Evolutionary conservation across 2,329 filamentous ascomycete species (phyloP), one percentile per base, ranked within the genome.

Genomic region (Alternaria postmessia): DNA sequence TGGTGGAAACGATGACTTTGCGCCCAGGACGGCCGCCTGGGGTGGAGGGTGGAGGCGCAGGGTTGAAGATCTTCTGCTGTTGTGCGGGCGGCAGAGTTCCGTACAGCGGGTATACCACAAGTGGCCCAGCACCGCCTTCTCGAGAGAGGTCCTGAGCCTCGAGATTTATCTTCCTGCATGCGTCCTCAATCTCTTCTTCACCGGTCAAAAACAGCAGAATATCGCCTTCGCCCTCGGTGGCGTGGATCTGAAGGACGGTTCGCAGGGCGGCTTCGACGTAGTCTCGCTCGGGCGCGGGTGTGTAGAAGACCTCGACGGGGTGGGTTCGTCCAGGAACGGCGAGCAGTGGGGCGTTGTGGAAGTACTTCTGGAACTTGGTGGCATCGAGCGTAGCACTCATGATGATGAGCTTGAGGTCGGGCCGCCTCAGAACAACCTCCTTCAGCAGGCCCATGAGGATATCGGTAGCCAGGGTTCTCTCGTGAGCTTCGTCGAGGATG

Each of bases 301-400:
- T 99, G 81, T 99, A 99, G 81, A 96, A 99, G 65, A 99, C 96
- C 82, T 99, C 94, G 73, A 99, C 95, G 6, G 95, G 94, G 78
- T 97, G 90, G 20, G 95, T 99, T 79, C 95, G 89, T 76, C 95
- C 95, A 36, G 95, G 95, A 3, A 99, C 95, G 24, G 94, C 93
- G 53, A 99, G 88, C 41, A 99, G 85, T 7, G 95, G 95, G 5
- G 95, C 95, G 72, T 97, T 88, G 81, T 93, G 92, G 83, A 99
- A 99, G 82, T 99, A 99, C 62, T 89, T 90, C 80, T 98, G 95
- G 78, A 99, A 99, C 81, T 99, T 99, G 75, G 97, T 91, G 5
- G 95, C 95, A 81, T 99, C 95, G 55, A 99, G 85, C 0, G 95
- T 99, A 1, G 95, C 95, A 14, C 94, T 97, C 2, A 96, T 99